phyloP scores from a whole-genome alignment of 2,329 filamentous ascomycete species.

The Myriosclerotinia scirpicola region DNA sequence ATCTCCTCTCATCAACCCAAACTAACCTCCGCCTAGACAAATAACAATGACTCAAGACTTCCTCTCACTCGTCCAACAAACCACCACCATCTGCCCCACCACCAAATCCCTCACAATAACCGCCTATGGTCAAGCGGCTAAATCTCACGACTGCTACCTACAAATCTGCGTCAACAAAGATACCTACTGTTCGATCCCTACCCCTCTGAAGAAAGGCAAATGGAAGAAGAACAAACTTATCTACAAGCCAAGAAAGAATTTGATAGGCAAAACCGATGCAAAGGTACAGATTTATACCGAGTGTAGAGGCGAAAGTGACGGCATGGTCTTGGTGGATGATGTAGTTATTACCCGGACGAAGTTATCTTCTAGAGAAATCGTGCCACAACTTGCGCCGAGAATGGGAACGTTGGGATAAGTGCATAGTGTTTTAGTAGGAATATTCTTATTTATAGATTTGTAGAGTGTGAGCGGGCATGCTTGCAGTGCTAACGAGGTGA shows the following conservation, averaged over 20 bases:
- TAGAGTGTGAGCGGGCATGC: too few relatives aligned
- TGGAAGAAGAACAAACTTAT: slow-evolving; percentile 21
- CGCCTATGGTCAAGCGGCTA: slow-evolving; percentile 15
- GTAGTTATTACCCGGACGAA: slow-evolving; percentile 5
- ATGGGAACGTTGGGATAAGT: neutral
- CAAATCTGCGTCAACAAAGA: slow-evolving; percentile 22
- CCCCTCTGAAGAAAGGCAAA: slow-evolving; percentile 18
- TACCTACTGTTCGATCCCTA: slow-evolving; percentile 10
- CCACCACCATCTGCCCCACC: slow-evolving; percentile 13
- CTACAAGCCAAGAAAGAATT: slow-evolving; percentile 8
- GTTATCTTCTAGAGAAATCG: neutral
- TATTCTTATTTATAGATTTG: too few relatives aligned
- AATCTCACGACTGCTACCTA: slow-evolving; percentile 13
- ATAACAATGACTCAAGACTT: slow-evolving; percentile 16
- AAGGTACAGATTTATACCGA: slow-evolving; percentile 18
- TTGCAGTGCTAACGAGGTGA: too few relatives aligned
- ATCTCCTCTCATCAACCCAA: neutral
- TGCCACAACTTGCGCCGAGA: neutral
- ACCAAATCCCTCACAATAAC: slow-evolving; percentile 7
- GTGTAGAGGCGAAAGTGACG: slow-evolving; percentile 16
- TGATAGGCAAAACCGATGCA: neutral
- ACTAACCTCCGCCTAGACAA: slow-evolving; percentile 5
- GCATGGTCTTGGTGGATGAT: slow-evolving; percentile 15
- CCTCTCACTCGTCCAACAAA: slow-evolving; percentile 17
- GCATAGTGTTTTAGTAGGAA: neutral